Conservation (phyloP, 768 basidiomycete genomes). For the Panaeolus papilionaceus region DNA sequence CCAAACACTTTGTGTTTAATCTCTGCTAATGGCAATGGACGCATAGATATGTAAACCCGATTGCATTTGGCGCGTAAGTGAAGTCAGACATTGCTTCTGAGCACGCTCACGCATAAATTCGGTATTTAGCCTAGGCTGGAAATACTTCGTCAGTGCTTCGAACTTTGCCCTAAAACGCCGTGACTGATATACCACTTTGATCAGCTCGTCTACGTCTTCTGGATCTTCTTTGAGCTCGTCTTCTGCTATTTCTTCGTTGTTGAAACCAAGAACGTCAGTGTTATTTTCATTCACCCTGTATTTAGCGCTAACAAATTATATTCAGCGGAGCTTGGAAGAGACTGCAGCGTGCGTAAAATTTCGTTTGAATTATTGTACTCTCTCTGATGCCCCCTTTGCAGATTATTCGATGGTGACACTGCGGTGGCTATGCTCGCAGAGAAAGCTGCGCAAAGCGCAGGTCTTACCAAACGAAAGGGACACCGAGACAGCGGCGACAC, state of each 20-base stretch:
- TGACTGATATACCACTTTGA: not conserved
- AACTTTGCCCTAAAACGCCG: not conserved
- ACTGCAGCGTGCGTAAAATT: conserved; percentile 49
- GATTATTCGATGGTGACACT: conserved; percentile 64
- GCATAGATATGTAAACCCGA: conserved; percentile 55
- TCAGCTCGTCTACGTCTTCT: conserved; percentile 56
- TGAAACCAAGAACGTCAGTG: conserved; percentile 53
- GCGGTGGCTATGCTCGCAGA: conserved; percentile 35
- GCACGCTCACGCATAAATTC: not conserved
- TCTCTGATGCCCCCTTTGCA: conserved; percentile 17
- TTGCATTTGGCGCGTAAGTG: conserved; percentile 41
- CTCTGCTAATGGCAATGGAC: not conserved
- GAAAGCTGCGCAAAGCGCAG: conserved; percentile 16
- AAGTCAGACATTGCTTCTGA: not conserved
- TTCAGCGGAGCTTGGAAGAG: conserved; percentile 63
- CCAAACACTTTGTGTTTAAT: not conserved
- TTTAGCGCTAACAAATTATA: not conserved
- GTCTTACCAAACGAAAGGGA: conserved; percentile 15
- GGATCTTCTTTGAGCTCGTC: conserved; percentile 57
- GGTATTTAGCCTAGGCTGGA: conserved; percentile 53
- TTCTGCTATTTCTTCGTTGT: conserved; percentile 58
- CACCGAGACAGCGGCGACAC: conserved; percentile 10
- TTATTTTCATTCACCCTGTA: not conserved
- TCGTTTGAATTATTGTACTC: not conserved
- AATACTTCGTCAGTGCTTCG: conserved; percentile 56